Conservation (phyloP, 2,329 filamentous ascomycete species). For the Pseudodiploospora longispora region DNA sequence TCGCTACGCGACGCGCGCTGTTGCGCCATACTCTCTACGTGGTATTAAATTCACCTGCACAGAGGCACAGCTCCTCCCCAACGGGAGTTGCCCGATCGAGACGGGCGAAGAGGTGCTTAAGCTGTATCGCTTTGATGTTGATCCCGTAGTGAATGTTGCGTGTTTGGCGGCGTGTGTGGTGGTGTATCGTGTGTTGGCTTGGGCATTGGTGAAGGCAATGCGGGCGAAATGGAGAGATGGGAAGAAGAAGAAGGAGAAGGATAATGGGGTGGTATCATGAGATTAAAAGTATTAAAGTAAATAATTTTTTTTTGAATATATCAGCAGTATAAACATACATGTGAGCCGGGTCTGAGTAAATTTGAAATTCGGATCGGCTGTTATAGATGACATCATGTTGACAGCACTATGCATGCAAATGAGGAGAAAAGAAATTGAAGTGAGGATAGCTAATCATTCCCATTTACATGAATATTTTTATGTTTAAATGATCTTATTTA, state of each 20-base stretch:
- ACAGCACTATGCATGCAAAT: too few relatives aligned
- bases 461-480: too few relatives aligned
- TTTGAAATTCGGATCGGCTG: too few relatives aligned
- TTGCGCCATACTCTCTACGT: conserved; percentile 57
- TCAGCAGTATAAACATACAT: too few relatives aligned
- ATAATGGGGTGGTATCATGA: too few relatives aligned
- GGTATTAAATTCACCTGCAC: conserved; percentile 57
- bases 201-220: conserved; percentile 45
- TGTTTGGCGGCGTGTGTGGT: conserved; percentile 56
- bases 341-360: too few relatives aligned
- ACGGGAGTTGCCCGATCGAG: conserved; percentile 56
- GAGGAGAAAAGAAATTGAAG: too few relatives aligned
- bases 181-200: conserved; percentile 57
- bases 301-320: too few relatives aligned
- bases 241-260: conserved; percentile 2
- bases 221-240: conserved; percentile 43
- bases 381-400: too few relatives aligned
- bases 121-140: conserved; percentile 57
- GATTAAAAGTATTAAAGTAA: too few relatives aligned
- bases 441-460: too few relatives aligned
- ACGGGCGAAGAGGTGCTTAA: conserved; percentile 59
- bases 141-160: conserved; percentile 53
- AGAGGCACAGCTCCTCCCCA: conserved; percentile 46
- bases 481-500: too few relatives aligned
- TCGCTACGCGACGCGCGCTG: conserved; percentile 59